Base-by-base conservation (phyloP, 176 grass and related monocot species). In the maize (Zea mays) region DNA sequence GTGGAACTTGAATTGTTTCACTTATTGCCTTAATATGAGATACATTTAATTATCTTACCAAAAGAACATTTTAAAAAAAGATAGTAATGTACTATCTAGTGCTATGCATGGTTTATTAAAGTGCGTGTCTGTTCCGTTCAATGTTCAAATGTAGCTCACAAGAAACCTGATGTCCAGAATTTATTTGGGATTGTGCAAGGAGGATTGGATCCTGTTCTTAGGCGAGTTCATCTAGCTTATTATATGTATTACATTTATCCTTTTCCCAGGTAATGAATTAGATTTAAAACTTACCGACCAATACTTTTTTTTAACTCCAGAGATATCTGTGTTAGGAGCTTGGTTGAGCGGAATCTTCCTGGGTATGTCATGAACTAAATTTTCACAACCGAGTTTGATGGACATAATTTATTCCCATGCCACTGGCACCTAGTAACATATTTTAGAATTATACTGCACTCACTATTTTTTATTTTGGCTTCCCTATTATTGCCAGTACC, bases 141-240 rank as follows among this genome's bases (percentile, higher is more conserved):
- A 82, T 88, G 38, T 77, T 90, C 75, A 92, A 90, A 50, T 79
- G 62, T 85, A 98, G 89, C 95, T 90, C 89, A 98, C 85, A 88
- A 98, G 87, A 98, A 87, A 85, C 89, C 96, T 51, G 81, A 92
- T 80, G 87, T 74, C n/a, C 96, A 98, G 67, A 92, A 94, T 46
- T 88, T 98, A 86, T 98, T 98, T 82, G 96, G 92, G 81, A 94
- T 98, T 83, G 96, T 94, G 58, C 91, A 98, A 98, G 95, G 96
- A 85, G 96, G 92, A 80, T 78, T 98, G 76, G 92, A 98, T 88
- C 91, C 96, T 65, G 74, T 94, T 90, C 89, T 98, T 50, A 86
- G 96, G 96, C 90, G 74, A 85, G 85, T 77, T 77, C 48, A 57
- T 78, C 54, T 59, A 51, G 27, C 63, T 71, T 83, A 48, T 76